Evolutionary conservation across 2,329 filamentous ascomycete species (phyloP).

Genomic region (Fusarium mangiferae): DNA sequence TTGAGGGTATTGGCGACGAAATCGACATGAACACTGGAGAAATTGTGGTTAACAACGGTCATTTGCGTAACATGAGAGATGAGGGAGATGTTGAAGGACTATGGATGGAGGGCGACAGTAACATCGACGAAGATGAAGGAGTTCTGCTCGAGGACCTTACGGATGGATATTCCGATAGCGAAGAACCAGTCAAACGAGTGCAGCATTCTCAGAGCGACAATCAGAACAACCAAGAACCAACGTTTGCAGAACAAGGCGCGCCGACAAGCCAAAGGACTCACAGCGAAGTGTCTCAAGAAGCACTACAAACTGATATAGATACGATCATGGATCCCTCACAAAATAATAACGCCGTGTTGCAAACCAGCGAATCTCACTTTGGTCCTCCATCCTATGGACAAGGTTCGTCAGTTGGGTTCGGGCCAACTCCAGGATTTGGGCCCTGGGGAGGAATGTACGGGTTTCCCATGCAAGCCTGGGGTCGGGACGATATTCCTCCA

Average conservation of each 20-base stretch:
- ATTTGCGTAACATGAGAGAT: conserved; percentile 71
- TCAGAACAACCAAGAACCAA: background rate
- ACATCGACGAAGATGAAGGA: conserved; percentile 52
- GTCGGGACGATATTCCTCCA: conserved; percentile 36
- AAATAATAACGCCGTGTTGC: background rate
- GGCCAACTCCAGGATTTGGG: conserved; percentile 6
- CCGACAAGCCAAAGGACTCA: background rate
- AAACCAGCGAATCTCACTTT: background rate
- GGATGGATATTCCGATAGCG: conserved; percentile 36
- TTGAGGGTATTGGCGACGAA: conserved; percentile 85
- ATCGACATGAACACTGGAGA: conserved; percentile 85
- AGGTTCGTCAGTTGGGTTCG: background rate
- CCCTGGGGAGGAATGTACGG: conserved; percentile 28
- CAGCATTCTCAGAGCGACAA: conserved; percentile 11
- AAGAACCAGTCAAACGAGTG: conserved; percentile 19
- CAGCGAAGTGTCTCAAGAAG: background rate
- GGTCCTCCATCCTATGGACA: background rate
- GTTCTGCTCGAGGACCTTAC: conserved; percentile 48
- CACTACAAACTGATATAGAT: background rate
- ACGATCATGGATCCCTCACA: background rate
- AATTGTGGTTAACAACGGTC: conserved; percentile 91
- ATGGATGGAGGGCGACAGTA: conserved; percentile 42
- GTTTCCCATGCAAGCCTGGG: conserved; percentile 26
- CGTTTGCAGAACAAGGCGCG: background rate
- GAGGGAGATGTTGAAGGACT: conserved; percentile 59